phyloP scores from a whole-genome alignment of 208 protist species.

The Novymonas esmeraldas region DNA sequence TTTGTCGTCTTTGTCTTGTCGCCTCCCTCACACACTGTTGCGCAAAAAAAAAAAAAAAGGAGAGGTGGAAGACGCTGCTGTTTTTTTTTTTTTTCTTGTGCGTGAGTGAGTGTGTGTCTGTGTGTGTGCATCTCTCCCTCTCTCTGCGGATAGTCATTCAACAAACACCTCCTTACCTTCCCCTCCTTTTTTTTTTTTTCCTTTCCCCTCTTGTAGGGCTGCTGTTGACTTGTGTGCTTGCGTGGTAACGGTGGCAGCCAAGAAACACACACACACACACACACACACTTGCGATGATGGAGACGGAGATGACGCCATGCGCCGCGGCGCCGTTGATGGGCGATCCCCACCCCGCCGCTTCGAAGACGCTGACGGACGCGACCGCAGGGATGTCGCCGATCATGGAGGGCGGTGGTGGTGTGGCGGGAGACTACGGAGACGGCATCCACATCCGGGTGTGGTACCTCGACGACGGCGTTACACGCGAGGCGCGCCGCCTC shows the following conservation, averaged over 20 bases:
- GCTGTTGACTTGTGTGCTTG: no score
- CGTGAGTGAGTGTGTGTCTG: no score
- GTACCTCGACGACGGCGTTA: slow-evolving; percentile 28
- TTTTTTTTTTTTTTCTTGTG: not conserved
- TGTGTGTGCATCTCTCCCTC: not conserved
- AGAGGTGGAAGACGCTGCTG: no score
- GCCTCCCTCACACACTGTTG: no score
- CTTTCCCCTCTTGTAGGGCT: no score
- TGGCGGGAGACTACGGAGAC: slow-evolving; percentile 2
- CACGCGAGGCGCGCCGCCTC: not conserved
- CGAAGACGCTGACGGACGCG: not conserved
- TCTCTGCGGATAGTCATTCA: no score
- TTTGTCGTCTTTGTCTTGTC: no score
- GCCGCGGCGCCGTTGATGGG: not conserved
- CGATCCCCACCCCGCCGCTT: not conserved
- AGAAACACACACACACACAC: not conserved
- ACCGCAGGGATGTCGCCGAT: not conserved
- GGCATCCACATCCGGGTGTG: slow-evolving; percentile 17
- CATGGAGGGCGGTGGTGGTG: not conserved
- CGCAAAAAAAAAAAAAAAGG: no score
- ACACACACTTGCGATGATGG: not conserved
- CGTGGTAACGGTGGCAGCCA: not conserved
- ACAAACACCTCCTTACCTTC: not conserved
- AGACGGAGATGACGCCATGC: not conserved
- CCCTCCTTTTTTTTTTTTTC: not conserved